Evolutionary conservation across 2,329 filamentous ascomycete genomes (phyloP), one percentile per base, ranked within the genome.

Genomic region (Colletotrichum somersetense): DNA sequence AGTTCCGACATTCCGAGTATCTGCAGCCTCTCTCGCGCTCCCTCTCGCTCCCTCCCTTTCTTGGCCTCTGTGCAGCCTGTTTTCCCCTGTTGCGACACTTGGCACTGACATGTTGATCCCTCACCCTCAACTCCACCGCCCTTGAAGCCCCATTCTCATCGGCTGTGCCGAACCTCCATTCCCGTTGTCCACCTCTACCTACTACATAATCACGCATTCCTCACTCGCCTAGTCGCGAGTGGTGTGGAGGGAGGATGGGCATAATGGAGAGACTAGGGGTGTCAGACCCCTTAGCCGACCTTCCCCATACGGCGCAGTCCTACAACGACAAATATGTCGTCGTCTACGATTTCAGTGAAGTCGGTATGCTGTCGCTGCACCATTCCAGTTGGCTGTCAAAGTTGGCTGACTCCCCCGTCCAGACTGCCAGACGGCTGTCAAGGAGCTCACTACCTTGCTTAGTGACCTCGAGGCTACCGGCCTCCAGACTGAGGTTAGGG

Each of bases 401-500:
- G 18, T 40, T 18, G 42, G 38, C 69, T 66, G n/a, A 73, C 18
- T 10, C 5, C 3, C 10, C 23, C 48, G n/a, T 12, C 0, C 44
- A 84, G 82, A 83, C 26, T 76, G 76, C 33, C 79, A 83, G 50
- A 76, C 74, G 5, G 81, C 82, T 1, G 67, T 76, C 56, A 74
- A 79, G 23, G 80, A 83, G 57, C 79, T 83, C 63, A 78, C 75
- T n/a, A 72, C 73, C 5, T 85, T 94, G 3, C 83, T 92, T 40
- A 81, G 87, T 38, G 87, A 89, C 50, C 82, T 94, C 44, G 85
- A 89, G 14, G 85, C 85, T 50, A 89, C 91, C 40, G 91, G 92
- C 12, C 83, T 94, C 68, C 87, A 91, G 66, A 91, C 89, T 0
- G 91, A 94, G 80, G 91, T 93, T n/a, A 88, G 92, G 74, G 89